phyloP scores from a whole-genome alignment of 2,329 filamentous ascomycete species.

The Exophiala alcalophila region DNA sequence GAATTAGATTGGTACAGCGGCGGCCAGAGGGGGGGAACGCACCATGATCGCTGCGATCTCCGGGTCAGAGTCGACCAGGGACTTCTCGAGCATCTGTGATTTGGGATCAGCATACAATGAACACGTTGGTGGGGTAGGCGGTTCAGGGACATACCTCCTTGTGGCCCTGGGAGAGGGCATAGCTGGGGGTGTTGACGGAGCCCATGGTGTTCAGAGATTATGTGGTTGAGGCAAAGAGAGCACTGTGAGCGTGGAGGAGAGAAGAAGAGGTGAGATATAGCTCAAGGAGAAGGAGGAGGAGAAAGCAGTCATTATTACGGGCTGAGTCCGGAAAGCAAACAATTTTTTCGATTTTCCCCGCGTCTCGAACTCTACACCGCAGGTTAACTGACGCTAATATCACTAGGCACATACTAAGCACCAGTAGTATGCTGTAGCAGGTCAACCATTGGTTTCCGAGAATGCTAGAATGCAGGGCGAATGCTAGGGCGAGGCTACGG shows the following conservation, averaged over 20 bases:
- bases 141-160: conserved; percentile 54
- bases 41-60: conserved; percentile 98
- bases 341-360: background rate
- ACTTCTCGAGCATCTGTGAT: conserved; percentile 87
- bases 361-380: conserved; percentile 1
- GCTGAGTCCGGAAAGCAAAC: too few species aligned
- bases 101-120: conserved; percentile 12
- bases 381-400: too few species aligned
- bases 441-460: too few species aligned
- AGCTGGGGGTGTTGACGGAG: conserved; percentile 45
- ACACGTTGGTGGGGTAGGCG: too few species aligned
- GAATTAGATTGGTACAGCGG: conserved; percentile 3
- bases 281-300: background rate
- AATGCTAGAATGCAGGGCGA: background rate
- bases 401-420: too few species aligned
- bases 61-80: conserved; percentile 83
- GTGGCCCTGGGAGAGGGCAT: conserved; percentile 65
- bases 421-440: too few species aligned
- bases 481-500: background rate
- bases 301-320: too few species aligned
- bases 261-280: too few species aligned
- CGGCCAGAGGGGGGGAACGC: conserved; percentile 37
- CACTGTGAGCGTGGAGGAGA: too few species aligned
- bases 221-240: background rate
- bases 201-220: conserved; percentile 24